Percentiles rank a stretch among this genome's conserved stretches.
phyloP scores from a whole-genome alignment of 23 red algal species.

The Gracilaria domingensis region DNA sequence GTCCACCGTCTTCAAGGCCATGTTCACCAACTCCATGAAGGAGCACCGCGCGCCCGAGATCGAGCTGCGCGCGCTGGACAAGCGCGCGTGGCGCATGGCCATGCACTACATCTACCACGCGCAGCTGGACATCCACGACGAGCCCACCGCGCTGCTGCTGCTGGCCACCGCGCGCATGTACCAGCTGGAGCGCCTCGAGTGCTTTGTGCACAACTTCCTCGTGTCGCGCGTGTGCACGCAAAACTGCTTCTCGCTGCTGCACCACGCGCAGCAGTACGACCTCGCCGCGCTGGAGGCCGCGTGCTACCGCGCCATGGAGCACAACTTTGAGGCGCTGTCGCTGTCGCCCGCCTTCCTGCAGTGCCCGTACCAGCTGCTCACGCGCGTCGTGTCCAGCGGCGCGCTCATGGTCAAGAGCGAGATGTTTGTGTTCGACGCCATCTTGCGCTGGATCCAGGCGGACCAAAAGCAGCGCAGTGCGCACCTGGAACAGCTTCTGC shows the following conservation, averaged over 20 bases:
- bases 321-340: constrained; percentile 50
- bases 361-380: constrained; percentile 26
- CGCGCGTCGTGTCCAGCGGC: constrained; percentile 2
- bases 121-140: constrained; percentile 44
- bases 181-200: constrained; percentile 58
- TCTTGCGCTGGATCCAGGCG: constrained; percentile 44
- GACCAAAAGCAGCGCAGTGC: neutral
- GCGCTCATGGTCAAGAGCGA: constrained; percentile 57
- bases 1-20: constrained; percentile 61
- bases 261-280: constrained; percentile 55
- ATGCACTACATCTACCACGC: constrained; percentile 78
- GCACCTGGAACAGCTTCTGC: constrained; percentile 22
- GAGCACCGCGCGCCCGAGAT: constrained; percentile 35
- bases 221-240: constrained; percentile 9
- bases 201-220: constrained; percentile 61
- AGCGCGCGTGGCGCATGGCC: constrained; percentile 52
- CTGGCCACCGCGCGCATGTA: constrained; percentile 70
- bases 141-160: constrained; percentile 38
- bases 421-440: constrained; percentile 52
- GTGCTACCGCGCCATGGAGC: constrained; percentile 44
- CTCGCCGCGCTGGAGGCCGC: constrained; percentile 41
- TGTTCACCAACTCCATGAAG: constrained; percentile 72
- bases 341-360: constrained; percentile 48
- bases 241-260: constrained; percentile 40
- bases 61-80: constrained; percentile 32